Evolutionary conservation across 2,329 filamentous ascomycete species (phyloP), one percentile per base, ranked within the genome.

Genomic region (Esteya vermicola): DNA sequence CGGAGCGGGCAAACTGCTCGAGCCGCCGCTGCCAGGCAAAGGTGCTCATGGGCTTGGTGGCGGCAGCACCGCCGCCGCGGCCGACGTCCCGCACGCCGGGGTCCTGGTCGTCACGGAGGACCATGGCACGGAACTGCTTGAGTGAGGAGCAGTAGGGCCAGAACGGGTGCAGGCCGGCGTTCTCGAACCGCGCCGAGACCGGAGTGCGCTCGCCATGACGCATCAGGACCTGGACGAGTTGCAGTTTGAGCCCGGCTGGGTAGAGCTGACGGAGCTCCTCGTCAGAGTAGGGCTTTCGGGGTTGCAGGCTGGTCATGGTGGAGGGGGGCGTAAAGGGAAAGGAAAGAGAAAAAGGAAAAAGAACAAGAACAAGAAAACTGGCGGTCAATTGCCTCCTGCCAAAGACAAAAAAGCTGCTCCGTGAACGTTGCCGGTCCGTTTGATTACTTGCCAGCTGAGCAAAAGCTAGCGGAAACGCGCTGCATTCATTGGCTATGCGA

Each of bases 141-240:
- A 82, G 83, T 41, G 79, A 75, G 48, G 74, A 72, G 62, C 91
- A 98, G 61, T 95, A 96, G 2, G 91, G 85, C 91, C 91, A 98
- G 60, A 77, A 78, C 37, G 69, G 55, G 33, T 62, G 57, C n/a
- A 81, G 67, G 10, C 75, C 76, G 36, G 74, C 72, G 62, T 89
- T 91, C 54, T 83, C 74, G 57, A 98, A 95, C 30, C 91, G 81
- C n/a, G 83, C 71, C 43, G 77, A 82, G 22, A 96, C 83, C 22
- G 89, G 89, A 8, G 81, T 89, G 43, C 89, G 79, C 64, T 79
- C 75, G 61, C 82, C 82, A 60, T 88, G 82, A 43, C 82, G 78
- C 52, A 86, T 72, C 46, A 86, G 72, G 51, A 96, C 70, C 63
- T 98, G 91, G 37, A 96, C 91, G 44, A 91, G 75, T 56, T 91